phyloP scores from a whole-genome alignment of 108 stramenopile genomes.

The Fragilaria radians region DNA sequence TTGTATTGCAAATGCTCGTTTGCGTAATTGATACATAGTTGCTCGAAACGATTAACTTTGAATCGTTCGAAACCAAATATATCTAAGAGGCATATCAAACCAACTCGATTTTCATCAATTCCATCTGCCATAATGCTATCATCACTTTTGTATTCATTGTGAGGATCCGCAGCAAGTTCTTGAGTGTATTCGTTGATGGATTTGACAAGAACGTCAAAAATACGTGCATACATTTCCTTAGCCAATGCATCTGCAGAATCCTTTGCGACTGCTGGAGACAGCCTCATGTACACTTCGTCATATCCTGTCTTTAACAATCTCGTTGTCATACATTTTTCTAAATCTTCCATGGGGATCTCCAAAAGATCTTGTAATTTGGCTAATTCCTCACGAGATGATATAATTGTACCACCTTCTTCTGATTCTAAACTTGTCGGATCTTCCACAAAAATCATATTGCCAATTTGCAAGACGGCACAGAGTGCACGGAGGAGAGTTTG shows the following conservation, averaged over 20 bases:
- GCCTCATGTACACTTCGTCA: slow-evolving; percentile 46
- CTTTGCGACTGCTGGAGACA: slow-evolving; percentile 45
- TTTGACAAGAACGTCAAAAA: slow-evolving; percentile 68
- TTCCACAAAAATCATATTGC: slow-evolving; percentile 70
- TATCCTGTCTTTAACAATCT: slow-evolving; percentile 43
- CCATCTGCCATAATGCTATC: neutral
- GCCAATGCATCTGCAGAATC: slow-evolving; percentile 87
- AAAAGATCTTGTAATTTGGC: slow-evolving; percentile 49
- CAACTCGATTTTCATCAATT: slow-evolving; percentile 16
- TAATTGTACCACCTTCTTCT: slow-evolving; percentile 29
- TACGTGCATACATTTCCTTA: slow-evolving; percentile 81
- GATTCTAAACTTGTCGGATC: slow-evolving; percentile 10
- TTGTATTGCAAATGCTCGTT: slow-evolving; percentile 95
- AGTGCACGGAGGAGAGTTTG: slow-evolving; percentile 53
- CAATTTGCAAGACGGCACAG: slow-evolving; percentile 68
- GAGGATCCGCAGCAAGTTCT: neutral
- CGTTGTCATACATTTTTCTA: slow-evolving; percentile 51
- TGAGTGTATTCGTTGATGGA: slow-evolving; percentile 44
- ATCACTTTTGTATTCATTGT: neutral
- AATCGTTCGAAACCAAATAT: slow-evolving; percentile 99
- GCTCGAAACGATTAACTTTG: slow-evolving; percentile 88
- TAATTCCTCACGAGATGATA: slow-evolving; percentile 43
- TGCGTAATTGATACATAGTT: slow-evolving; percentile 94
- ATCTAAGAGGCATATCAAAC: slow-evolving; percentile 84
- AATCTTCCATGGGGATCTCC: slow-evolving; percentile 46